Evolutionary conservation across 305 asterid genomes (phyloP).

Genomic region (Solanum hybrid): DNA sequence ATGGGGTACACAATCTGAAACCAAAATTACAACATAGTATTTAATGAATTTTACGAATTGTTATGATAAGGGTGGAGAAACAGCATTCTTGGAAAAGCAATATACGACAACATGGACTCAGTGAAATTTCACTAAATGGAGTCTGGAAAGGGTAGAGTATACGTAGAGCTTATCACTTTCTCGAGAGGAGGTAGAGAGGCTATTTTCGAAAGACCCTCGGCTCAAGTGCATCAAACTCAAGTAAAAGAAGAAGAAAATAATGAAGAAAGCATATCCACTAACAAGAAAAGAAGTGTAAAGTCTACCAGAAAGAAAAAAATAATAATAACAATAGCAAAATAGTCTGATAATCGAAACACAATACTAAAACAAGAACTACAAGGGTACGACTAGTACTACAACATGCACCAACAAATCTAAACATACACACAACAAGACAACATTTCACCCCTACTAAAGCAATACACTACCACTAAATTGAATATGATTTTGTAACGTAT

Average conservation of each 20-base stretch:
- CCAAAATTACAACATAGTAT: not conserved
- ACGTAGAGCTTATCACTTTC: not conserved
- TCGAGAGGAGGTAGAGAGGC: not conserved
- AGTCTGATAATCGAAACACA: no score
- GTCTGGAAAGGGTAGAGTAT: not conserved
- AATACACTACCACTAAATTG: not conserved
- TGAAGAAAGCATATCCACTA: not conserved
- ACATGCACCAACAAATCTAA: not conserved
- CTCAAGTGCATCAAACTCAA: not conserved
- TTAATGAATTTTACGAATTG: not conserved
- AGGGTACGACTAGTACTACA: not conserved
- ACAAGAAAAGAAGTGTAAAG: not conserved
- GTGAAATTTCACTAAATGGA: not conserved
- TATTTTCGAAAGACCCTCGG: not conserved
- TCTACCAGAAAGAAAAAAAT: no score
- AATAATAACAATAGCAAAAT: no score
- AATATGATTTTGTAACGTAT: not conserved
- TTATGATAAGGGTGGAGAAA: not conserved
- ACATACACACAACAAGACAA: not conserved
- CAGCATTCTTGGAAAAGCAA: not conserved
- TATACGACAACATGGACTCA: not conserved
- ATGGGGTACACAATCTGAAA: slow-evolving; percentile 11
- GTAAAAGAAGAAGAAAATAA: not conserved
- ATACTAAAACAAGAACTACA: not conserved
- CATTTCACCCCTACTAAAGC: not conserved